Evolutionary conservation across 768 basidiomycete species (phyloP).

Genomic region (Cyclocybe aegerita): DNA sequence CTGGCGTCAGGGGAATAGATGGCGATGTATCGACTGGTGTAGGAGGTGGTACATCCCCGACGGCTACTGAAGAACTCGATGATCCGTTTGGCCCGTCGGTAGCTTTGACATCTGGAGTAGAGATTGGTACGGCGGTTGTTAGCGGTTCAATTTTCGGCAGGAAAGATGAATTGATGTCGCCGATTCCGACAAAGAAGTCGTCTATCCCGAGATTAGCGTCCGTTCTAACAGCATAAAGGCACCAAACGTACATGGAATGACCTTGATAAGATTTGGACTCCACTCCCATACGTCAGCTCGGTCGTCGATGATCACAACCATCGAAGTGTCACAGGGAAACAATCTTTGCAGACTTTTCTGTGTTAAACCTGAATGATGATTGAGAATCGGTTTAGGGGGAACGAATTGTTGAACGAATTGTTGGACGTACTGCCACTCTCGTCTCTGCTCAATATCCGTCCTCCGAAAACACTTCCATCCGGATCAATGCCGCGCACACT

Average conservation of each 20-base stretch:
- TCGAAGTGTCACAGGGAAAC: slow-evolving; percentile 96
- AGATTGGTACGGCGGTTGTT: slow-evolving; percentile 32
- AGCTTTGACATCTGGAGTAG: slow-evolving; percentile 19
- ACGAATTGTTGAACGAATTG: slow-evolving; percentile 1
- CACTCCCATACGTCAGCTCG: slow-evolving; percentile 98
- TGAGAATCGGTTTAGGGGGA: slow-evolving; percentile 10
- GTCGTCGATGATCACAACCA: slow-evolving; percentile 99
- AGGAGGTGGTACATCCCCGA: slow-evolving; percentile 5
- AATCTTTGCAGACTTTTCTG: slow-evolving; percentile 90
- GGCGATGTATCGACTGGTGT: slow-evolving; percentile 21
- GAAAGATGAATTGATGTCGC: slow-evolving; percentile 96
- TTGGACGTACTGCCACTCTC: slow-evolving; percentile 87
- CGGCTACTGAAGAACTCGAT: neutral
- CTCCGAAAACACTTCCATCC: slow-evolving; percentile 79
- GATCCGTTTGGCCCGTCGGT: slow-evolving; percentile 11
- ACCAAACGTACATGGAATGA: slow-evolving; percentile 79
- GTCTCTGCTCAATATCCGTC: slow-evolving; percentile 87
- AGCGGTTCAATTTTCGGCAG: slow-evolving; percentile 75
- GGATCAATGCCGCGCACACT: slow-evolving; percentile 96
- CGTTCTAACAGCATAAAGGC: neutral
- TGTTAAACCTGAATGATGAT: slow-evolving; percentile 62
- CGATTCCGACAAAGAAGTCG: slow-evolving; percentile 97
- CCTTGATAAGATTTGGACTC: slow-evolving; percentile 95
- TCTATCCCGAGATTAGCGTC: slow-evolving; percentile 48
- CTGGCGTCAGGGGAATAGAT: slow-evolving; percentile 26